phyloP scores from a whole-genome alignment of 164 flowering plant species.

The Protea cynaroides region DNA sequence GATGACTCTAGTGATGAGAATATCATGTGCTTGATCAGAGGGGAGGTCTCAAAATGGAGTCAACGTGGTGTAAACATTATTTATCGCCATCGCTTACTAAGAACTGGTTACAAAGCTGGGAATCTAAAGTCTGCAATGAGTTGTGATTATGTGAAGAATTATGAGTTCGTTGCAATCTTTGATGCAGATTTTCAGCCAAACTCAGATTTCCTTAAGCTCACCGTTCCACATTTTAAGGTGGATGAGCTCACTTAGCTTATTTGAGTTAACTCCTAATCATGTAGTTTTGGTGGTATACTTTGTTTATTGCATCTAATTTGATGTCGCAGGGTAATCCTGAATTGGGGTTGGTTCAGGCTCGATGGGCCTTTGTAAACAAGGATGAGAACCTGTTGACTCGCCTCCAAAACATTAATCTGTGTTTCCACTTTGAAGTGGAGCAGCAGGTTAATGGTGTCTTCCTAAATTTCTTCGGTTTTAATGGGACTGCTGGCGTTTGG shows the following conservation, averaged over 20 bases:
- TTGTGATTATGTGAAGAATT: slow-evolving; percentile 56
- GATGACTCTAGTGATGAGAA: slow-evolving; percentile 74
- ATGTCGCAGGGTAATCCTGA: slow-evolving; percentile 57
- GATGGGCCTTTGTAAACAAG: slow-evolving; percentile 82
- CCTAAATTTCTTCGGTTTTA: slow-evolving; percentile 73
- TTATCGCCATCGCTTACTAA: slow-evolving; percentile 62
- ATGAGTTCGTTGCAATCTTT: slow-evolving; percentile 73
- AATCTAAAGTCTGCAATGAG: slow-evolving; percentile 73
- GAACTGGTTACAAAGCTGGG: slow-evolving; percentile 77
- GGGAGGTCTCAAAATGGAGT: slow-evolving; percentile 60
- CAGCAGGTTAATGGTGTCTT: slow-evolving; percentile 82
- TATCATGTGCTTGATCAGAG: slow-evolving; percentile 52
- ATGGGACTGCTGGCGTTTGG: slow-evolving; percentile 89
- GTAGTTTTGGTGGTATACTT: neutral
- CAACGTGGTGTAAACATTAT: slow-evolving; percentile 57
- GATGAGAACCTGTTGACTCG: slow-evolving; percentile 80
- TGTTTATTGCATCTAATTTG: neutral
- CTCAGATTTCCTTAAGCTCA: slow-evolving; percentile 55
- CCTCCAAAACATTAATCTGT: slow-evolving; percentile 69
- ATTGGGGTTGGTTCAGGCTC: slow-evolving; percentile 69
- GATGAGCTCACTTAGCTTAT: slow-evolving; percentile 1
- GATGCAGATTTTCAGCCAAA: slow-evolving; percentile 81
- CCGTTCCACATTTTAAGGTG: slow-evolving; percentile 70
- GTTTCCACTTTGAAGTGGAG: slow-evolving; percentile 85
- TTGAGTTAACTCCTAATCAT: neutral